Evolutionary conservation across 1,139 yeast species (phyloP), one percentile per base, ranked within the genome.

Genomic region (Meyerozyma athensensis): DNA sequence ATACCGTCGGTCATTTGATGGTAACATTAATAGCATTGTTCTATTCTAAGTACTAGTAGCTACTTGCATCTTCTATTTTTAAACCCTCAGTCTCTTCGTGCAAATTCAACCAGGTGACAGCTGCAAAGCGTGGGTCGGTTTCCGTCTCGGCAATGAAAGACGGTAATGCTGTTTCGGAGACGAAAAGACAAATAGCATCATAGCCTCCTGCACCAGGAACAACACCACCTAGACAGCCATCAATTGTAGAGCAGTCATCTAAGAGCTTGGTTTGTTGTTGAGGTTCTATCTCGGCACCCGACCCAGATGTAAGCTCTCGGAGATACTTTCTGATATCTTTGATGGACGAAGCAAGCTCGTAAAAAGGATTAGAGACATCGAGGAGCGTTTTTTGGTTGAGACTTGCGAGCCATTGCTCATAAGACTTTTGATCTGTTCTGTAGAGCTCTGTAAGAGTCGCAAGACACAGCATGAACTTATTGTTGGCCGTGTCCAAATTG

Each of bases 181-280:
- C 82, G 23, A 92, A 60, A 21, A 90, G 54, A 42, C 95, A 76
- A 28, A 92, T 77, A 1, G 98, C 98, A 64, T 92, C 98, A 55
- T 79, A 85, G 0, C 98, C 98, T 17, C 98, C 98, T 0, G 98
- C 98, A 2, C 98, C 98, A 0, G 98, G 98, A 4, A 92, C 96
- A 22, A 92, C 94, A 8, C 96, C 97, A 0, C 96, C 95, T 17
- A 90, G 52, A 30, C 89, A 94, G 9, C 98, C 98, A 0, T 68
- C 66, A 14, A 85, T 46, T 0, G 53, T 37, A 16, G 58, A 49
- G 46, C 94, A 83, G 13, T 63, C 59, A 51, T 92, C 80, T n/a
- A 94, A 62, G 7, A 92, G 64, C 4, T 48, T 41, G 0, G 96
- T 86, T 61, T 94, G 98, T 17, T 72, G 65, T 2, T 58, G 61